A percentile compares a stretch with the other conserved stretches of the same genome.
phyloP scores from a whole-genome alignment of 2,329 filamentous ascomycete genomes.

The Epicoccum sorghinum region DNA sequence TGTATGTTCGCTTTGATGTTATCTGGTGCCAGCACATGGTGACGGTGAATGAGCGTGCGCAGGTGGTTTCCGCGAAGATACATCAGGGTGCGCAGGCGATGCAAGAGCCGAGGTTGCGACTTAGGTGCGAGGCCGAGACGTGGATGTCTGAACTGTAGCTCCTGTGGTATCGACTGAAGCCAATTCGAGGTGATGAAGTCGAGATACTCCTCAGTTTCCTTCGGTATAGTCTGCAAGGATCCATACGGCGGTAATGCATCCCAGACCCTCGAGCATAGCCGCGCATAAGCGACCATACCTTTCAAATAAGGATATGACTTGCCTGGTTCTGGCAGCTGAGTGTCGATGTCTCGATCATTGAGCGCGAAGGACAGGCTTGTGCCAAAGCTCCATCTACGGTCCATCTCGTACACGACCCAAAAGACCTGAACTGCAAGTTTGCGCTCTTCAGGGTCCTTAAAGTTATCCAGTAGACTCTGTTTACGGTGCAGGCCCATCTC shows the following conservation, averaged over 20 bases:
- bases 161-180: slow-evolving; percentile 22
- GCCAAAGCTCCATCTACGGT: slow-evolving; percentile 31
- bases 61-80: slow-evolving; percentile 29
- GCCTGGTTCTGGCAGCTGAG: slow-evolving; percentile 26
- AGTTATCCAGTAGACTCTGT: slow-evolving; percentile 26
- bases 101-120: slow-evolving; percentile 21
- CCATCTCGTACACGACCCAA: slow-evolving; percentile 30
- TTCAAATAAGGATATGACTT: slow-evolving; percentile 24
- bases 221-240: slow-evolving; percentile 25
- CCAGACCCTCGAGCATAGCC: slow-evolving; percentile 29
- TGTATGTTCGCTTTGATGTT: slow-evolving; percentile 20
- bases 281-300: slow-evolving; percentile 25
- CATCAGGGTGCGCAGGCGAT: slow-evolving; percentile 22
- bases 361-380: slow-evolving; percentile 29
- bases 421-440: slow-evolving; percentile 25
- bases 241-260: slow-evolving; percentile 29
- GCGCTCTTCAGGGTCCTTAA: slow-evolving; percentile 18
- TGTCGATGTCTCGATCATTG: slow-evolving; percentile 28
- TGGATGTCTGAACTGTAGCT: slow-evolving; percentile 25
- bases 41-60: slow-evolving; percentile 25
- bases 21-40: slow-evolving; percentile 27
- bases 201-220: slow-evolving; percentile 30
- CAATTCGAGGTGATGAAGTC: slow-evolving; percentile 30
- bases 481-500: slow-evolving; percentile 30
- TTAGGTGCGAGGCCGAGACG: slow-evolving; percentile 15